Percentiles rank a stretch among this genome's conserved stretches.
These are phyloP conservation scores for Rubia peregrina DNA, from an alignment of 305 asterid genomes.

Conservation along the genomic window DNA sequence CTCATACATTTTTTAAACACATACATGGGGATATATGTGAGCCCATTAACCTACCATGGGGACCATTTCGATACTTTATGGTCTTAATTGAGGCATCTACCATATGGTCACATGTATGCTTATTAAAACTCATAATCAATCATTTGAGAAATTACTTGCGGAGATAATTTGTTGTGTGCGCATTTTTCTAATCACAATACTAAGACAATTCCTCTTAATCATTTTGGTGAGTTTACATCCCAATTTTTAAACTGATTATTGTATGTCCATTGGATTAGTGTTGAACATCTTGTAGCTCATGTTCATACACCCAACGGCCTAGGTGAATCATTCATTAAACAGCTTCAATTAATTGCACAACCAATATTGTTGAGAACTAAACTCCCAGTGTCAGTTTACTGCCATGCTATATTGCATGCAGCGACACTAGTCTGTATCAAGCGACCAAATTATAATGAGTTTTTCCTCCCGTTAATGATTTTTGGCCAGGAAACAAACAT, in stretches of 20 bases:
- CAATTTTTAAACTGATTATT: neutral
- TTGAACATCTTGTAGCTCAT: neutral
- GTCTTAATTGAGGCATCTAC: neutral
- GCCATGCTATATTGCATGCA: neutral
- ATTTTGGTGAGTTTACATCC: no score
- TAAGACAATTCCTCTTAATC: no score
- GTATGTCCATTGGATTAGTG: neutral
- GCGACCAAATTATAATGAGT: no score
- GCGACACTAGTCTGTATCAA: no score
- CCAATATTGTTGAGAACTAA: no score
- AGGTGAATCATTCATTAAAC: neutral
- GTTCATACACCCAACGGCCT: neutral
- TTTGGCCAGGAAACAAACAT: neutral
- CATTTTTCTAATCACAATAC: neutral
- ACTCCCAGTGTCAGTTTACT: neutral
- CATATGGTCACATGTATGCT: neutral
- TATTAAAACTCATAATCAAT: neutral
- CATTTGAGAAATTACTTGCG: neutral
- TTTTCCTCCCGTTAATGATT: neutral
- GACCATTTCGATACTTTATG: neutral
- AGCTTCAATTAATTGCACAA: no score
- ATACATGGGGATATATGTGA: no score
- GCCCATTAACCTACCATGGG: no score
- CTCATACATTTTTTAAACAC: no score
- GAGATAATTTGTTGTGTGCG: neutral